A percentile compares a stretch with the other conserved stretches of the same genome.
phyloP scores from a whole-genome alignment of 2,329 filamentous ascomycete species.

The Dothideomycetes sp. region DNA sequence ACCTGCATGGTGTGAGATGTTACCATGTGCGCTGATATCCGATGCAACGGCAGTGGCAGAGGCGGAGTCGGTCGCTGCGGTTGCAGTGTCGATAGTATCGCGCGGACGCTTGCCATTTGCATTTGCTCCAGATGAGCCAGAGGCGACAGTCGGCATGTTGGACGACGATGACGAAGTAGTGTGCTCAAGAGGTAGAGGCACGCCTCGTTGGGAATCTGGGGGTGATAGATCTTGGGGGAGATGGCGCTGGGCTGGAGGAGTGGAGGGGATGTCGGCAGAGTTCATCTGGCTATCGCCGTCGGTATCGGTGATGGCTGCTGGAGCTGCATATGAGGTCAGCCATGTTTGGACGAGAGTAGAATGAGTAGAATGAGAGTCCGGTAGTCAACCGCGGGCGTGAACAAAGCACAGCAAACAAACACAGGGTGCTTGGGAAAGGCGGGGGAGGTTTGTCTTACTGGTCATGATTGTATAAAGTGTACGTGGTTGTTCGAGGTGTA shows the following conservation, averaged over 20 bases:
- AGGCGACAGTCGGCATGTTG: conserved; percentile 11
- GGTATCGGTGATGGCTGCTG: conserved; percentile 22
- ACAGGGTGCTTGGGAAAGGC: too few species aligned
- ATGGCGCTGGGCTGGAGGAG: conserved; percentile 18
- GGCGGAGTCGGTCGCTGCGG: conserved; percentile 8
- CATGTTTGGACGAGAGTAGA: too few species aligned
- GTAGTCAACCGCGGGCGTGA: too few species aligned
- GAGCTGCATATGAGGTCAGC: background rate
- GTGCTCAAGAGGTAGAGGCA: conserved; percentile 11
- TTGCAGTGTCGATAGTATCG: conserved; percentile 21
- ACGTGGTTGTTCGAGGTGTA: too few species aligned
- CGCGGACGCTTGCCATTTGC: conserved; percentile 27
- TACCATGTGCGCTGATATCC: too few species aligned
- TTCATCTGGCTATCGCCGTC: conserved; percentile 48
- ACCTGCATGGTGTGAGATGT: too few species aligned
- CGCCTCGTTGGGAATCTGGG: conserved; percentile 38
- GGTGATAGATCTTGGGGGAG: conserved; percentile 39
- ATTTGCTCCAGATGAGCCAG: conserved; percentile 17
- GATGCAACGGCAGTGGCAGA: background rate
- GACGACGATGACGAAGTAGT: conserved; percentile 2
- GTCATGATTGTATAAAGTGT: background rate
- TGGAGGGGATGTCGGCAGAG: conserved; percentile 29
- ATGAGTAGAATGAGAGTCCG: too few species aligned
- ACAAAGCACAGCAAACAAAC: too few species aligned
- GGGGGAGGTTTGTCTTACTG: background rate